phyloP scores from a whole-genome alignment of 2,329 filamentous ascomycete species.

The Fusarium pseudocircinatum region DNA sequence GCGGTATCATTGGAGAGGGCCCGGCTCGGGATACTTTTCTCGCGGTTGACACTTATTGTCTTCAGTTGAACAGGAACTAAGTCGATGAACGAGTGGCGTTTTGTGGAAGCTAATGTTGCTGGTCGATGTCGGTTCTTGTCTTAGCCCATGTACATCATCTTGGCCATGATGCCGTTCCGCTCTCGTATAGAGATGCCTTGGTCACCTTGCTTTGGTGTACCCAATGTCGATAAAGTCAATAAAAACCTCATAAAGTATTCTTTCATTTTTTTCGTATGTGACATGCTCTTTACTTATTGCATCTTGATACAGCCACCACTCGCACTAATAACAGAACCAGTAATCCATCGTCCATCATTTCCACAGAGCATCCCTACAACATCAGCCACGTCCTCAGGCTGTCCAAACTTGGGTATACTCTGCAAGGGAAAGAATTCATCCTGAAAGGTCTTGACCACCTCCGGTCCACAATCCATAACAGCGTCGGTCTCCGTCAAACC shows the following conservation, averaged over 20 bases:
- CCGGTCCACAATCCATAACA: constrained; percentile 46
- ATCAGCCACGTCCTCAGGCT: constrained; percentile 50
- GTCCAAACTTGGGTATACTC: constrained; percentile 46
- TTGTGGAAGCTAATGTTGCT: background rate
- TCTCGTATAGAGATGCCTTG: background rate
- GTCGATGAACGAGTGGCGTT: background rate
- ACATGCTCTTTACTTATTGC: background rate
- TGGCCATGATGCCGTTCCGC: background rate
- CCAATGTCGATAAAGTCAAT: background rate
- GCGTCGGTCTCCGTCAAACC: constrained; percentile 49
- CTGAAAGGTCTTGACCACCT: constrained; percentile 45
- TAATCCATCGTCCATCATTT: constrained; percentile 49
- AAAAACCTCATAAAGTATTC: rapidly evolving
- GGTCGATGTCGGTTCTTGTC: rapidly evolving
- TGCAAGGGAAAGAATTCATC: constrained; percentile 48
- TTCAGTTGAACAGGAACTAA: background rate
- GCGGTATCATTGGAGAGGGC: background rate
- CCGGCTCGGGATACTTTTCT: background rate
- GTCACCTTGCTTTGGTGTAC: too few species aligned
- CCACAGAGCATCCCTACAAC: constrained; percentile 49
- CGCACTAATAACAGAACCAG: constrained; percentile 48
- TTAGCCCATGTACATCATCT: background rate
- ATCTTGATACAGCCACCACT: constrained; percentile 51
- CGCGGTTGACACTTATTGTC: background rate
- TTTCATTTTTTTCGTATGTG: rapidly evolving